phyloP scores from a whole-genome alignment of 768 basidiomycete genomes.

The Russula griseocarnosa region DNA sequence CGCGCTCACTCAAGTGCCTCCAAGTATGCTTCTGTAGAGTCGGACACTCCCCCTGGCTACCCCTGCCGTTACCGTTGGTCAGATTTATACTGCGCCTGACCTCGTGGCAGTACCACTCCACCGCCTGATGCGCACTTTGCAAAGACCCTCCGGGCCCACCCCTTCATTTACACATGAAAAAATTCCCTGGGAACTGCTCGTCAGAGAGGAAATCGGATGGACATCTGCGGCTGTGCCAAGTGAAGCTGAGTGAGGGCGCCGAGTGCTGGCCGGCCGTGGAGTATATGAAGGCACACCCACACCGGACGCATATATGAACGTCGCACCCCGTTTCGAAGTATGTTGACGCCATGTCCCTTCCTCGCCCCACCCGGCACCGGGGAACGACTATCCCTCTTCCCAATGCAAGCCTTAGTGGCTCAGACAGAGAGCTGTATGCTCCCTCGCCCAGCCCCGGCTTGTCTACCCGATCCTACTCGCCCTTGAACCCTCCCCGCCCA shows the following conservation, averaged over 20 bases:
- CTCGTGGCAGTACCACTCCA: constrained; percentile 27
- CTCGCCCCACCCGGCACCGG: constrained; percentile 27
- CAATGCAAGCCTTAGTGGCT: constrained; percentile 20
- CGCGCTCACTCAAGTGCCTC: neutral
- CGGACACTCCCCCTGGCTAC: constrained; percentile 13
- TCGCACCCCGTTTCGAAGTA: neutral
- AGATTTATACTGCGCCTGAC: constrained; percentile 16
- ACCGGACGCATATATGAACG: neutral
- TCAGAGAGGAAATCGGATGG: neutral
- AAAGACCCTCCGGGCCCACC: constrained; percentile 35
- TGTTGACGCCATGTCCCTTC: constrained; percentile 26
- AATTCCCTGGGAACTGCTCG: neutral
- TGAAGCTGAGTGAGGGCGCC: neutral
- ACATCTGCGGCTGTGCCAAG: neutral
- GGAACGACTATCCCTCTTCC: constrained; percentile 18
- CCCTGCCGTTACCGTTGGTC: neutral
- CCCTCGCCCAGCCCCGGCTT: constrained; percentile 13
- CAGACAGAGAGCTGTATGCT: constrained; percentile 28
- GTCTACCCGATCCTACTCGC: constrained; percentile 24
- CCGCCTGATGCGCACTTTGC: constrained; percentile 17
- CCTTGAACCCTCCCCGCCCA: constrained; percentile 27
- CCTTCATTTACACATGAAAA: constrained; percentile 32
- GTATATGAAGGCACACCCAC: neutral
- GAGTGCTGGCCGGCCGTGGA: neutral
- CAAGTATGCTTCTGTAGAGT: constrained; percentile 15